A percentile compares a stretch with the other conserved stretches of the same genome.
Conservation (phyloP, 495 filamentous ascomycete genomes). For the Hypoxylon fragiforme region DNA sequence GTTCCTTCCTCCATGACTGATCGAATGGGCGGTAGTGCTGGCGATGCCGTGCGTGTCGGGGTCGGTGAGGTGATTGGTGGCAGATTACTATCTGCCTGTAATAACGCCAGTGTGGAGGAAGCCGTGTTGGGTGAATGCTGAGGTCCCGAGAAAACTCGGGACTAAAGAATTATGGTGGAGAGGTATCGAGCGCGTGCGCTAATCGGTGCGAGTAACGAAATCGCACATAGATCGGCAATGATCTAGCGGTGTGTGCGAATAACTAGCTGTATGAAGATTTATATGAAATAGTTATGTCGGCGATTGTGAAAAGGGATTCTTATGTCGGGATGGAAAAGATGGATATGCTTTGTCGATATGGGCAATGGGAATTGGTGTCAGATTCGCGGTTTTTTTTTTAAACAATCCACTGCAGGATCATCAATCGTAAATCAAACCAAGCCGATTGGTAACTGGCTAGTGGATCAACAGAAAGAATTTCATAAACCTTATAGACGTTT, state of each 20-base stretch:
- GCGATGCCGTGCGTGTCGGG: constrained; percentile 29
- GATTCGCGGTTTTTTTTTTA: neutral
- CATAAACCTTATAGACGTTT: constrained; percentile 1
- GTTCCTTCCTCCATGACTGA: constrained; percentile 48
- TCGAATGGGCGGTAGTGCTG: constrained; percentile 26
- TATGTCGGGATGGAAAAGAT: neutral
- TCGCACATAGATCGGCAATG: constrained; percentile 13
- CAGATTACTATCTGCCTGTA: constrained; percentile 27
- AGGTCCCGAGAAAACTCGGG: constrained; percentile 31
- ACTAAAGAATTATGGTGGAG: constrained; percentile 17
- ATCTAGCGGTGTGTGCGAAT: neutral
- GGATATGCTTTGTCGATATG: neutral
- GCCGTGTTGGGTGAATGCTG: constrained; percentile 29
- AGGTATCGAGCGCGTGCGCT: constrained; percentile 12
- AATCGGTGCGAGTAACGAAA: neutral
- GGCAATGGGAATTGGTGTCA: neutral
- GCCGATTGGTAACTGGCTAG: constrained; percentile 26
- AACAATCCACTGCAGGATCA: constrained; percentile 15
- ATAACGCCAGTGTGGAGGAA: constrained; percentile 24
- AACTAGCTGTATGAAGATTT: neutral
- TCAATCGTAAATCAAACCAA: constrained; percentile 22
- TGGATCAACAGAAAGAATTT: constrained; percentile 13
- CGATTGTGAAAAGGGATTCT: constrained; percentile 5
- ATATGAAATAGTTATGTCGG: too few relatives aligned
- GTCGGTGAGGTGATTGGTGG: constrained; percentile 24